A percentile compares a stretch with the other conserved stretches of the same genome.
Evolutionary conservation across 257 asterid genomes (phyloP).

Genomic region (Solanum commersonii): DNA sequence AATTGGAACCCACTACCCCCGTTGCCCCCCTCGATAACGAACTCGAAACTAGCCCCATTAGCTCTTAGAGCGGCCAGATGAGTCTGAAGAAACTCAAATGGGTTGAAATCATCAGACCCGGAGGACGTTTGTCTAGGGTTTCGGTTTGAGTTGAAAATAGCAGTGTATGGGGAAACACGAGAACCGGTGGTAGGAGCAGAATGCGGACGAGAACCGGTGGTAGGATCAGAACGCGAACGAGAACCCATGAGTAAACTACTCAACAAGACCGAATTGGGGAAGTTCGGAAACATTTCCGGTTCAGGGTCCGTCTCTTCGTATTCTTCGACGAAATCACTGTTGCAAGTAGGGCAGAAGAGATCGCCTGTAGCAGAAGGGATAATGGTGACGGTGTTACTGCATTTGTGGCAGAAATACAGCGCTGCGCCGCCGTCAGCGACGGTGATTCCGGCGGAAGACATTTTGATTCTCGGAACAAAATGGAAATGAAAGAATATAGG

Average conservation of each 20-base stretch:
- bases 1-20: conserved; percentile 12
- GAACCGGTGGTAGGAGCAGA: neutral
- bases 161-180: conserved; percentile 7
- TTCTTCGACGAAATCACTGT: conserved; percentile 61
- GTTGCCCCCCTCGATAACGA: conserved; percentile 27
- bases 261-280: conserved; percentile 29
- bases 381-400: conserved; percentile 48
- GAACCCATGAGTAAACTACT: conserved; percentile 21
- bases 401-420: conserved; percentile 69
- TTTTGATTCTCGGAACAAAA: neutral
- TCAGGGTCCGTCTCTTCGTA: conserved; percentile 24
- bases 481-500: neutral
- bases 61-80: conserved; percentile 44
- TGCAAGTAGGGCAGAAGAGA: conserved; percentile 57
- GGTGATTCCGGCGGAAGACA: conserved; percentile 63
- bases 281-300: neutral
- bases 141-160: neutral
- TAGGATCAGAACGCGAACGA: neutral
- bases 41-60: conserved; percentile 44
- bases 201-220: neutral
- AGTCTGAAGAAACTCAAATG: conserved; percentile 25
- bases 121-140: neutral
- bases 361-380: conserved; percentile 39
- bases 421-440: conserved; percentile 17
- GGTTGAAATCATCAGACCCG: conserved; percentile 37